Base-by-base conservation (phyloP, 305 asterid genomes). In the Fraxinus latifolia region DNA sequence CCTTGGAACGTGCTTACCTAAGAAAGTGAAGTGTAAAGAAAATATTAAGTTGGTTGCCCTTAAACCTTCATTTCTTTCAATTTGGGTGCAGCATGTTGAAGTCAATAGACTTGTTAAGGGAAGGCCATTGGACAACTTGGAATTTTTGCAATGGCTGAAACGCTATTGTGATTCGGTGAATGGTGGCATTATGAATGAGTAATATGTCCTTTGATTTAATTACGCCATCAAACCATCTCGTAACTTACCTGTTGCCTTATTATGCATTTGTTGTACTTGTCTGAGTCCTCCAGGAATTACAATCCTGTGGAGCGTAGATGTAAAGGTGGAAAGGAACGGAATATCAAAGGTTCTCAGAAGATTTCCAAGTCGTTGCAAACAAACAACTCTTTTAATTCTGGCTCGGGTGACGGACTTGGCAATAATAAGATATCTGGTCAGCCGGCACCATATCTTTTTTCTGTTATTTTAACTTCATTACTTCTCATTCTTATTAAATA, bases 41-140 rank as follows among this genome's bases (percentile, higher is more conserved):
- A 50, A 50, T 50, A 7, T 58, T 1, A 19, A 58, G 27, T 58
- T 58, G 23, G 68, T 19, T 3, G 7, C 29, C 25, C 23, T 58
- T n/a, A 19, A 58, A 58, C 7, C 29, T 58, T 58, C 68, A 58
- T 78, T 67, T 67, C 25, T 37, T 55, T 70, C 19, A 21, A 9
- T 17, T 17, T 68, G 78, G 82, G 42, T 86, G 88, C 93, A 93
- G 97, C 95, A 92, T 81, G 88, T 93, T 84, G 98, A 93, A 88
- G 97, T 95, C 78, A 91, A 89, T 89, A 94, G 90, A 83, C 98
- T 95, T 77, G 94, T 95, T 47, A 95, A 95, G 82, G 97, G 94
- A 42, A 90, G 99, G 91, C 92, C 99, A 14, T 84, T 95, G 81
- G 99, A 95, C 89, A 95, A 95, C 88, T 86, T 95, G 92, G 99